Evolutionary conservation across 352 stramenopile species (phyloP), one percentile per base, ranked within the genome.

Genomic region (Globisporangium irregulare): DNA sequence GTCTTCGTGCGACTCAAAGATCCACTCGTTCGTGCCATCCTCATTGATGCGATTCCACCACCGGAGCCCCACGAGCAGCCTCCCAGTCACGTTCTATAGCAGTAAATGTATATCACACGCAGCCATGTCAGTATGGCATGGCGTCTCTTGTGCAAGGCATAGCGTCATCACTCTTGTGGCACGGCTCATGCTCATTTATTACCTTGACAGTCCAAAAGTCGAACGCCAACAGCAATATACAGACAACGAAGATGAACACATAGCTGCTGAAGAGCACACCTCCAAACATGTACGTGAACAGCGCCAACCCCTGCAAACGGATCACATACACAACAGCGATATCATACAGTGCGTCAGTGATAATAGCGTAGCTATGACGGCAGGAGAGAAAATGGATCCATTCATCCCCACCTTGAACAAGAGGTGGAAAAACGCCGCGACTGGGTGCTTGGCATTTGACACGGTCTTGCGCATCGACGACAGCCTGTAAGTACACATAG

Each of bases 171-270:
- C 41, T 38, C 29, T 32, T 41, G 9, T 41, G 36, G 9, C 9
- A 14, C 38, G 20, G 10, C 15, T 32, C 29, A 32, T 20, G 15
- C 0, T 24, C 25, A 22, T 25, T 9, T 18, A 41, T 18, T 64
- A 90, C 82, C 77, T 99, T 99, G 34, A 99, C 97, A 0, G 97
- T 97, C 97, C 97, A 99, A 77, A 99, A 99, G 79, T 99, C 97
- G 57, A 98, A 98, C 9, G 97, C 94, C 38, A 99, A 69, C 1
- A 99, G 76, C 22, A 99, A 71, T 55, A 99, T 98, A 76, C 94
- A 98, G 20, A 99, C 71, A 25, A 99, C 97, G 29, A 98, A 99
- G 67, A 98, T 89, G 69, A 98, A 98, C 48, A 99, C 92, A 68
- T 98, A 98, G 82, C 95, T 98, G 67, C 82, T 85, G 65, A 90